Conservation (phyloP, 495 filamentous ascomycete species). For the Hypoxylon trugodes region DNA sequence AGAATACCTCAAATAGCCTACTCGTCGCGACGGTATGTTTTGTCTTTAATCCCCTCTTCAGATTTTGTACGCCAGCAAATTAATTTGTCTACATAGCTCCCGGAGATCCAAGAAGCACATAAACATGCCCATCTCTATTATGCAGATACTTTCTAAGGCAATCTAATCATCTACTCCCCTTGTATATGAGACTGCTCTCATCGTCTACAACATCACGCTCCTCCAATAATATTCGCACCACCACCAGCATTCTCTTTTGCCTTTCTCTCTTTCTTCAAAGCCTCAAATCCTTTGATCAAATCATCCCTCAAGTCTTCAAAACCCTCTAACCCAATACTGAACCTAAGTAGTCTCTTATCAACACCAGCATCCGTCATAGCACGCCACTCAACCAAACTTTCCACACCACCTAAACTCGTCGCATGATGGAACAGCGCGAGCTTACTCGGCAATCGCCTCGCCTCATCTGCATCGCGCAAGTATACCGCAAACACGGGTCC, state of each 20-base stretch:
- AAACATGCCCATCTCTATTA: too few relatives aligned
- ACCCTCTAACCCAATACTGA: slow-evolving; percentile 87
- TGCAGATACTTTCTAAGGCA: too few relatives aligned
- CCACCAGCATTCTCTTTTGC: slow-evolving; percentile 1
- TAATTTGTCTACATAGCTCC: too few relatives aligned
- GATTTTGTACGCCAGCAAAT: too few relatives aligned
- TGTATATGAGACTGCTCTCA: background rate
- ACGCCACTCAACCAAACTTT: slow-evolving; percentile 91
- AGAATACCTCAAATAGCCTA: too few relatives aligned
- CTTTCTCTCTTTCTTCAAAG: slow-evolving; percentile 52
- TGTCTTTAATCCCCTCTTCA: too few relatives aligned
- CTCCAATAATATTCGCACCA: slow-evolving; percentile 14
- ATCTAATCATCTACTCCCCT: background rate
- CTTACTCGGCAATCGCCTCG: slow-evolving; percentile 76
- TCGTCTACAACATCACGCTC: background rate
- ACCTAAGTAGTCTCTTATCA: slow-evolving; percentile 75
- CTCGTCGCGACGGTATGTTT: too few relatives aligned
- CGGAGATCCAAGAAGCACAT: too few relatives aligned
- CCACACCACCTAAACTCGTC: slow-evolving; percentile 90
- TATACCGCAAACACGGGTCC: slow-evolving; percentile 86
- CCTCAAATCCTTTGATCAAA: slow-evolving; percentile 72
- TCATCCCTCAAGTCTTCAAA: slow-evolving; percentile 87
- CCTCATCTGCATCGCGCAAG: slow-evolving; percentile 66
- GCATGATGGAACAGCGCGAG: slow-evolving; percentile 90
- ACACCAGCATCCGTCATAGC: slow-evolving; percentile 82